Base-by-base conservation (phyloP, 768 basidiomycete species). In the Naganishia vishniacii region DNA sequence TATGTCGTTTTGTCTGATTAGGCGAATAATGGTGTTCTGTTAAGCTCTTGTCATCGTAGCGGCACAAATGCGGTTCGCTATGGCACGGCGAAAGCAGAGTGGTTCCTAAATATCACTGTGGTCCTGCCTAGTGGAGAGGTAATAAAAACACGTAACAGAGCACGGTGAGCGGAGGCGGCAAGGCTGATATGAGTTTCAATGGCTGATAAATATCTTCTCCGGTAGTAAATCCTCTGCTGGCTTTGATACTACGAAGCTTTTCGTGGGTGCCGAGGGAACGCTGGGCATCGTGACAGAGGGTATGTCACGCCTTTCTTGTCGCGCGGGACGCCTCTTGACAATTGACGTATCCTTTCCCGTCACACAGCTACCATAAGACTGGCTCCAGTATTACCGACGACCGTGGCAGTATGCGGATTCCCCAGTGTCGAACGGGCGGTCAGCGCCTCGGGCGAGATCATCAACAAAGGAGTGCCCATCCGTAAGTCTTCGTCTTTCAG, bases 221-320 rank as follows among this genome's bases (percentile, higher is more conserved):
- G 18, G 32, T 34, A 49, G 89, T 49, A 93, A 95, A 73, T 91
- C 88, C 3, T 83, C 90, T 0, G 88, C 89, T 0, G 91, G 91
- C 0, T 92, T 88, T 71, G 91, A 93, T 71, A 82, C 83, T 1
- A 91, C 88, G 0, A 92, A 92, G 73, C 76, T 91, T 2, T 91
- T 92, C 78, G 87, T 92, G 49, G 91, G 91, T 4, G 88, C 89
- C 2, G 91, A 92, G 75, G 91, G 91, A 6, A 93, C 90, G 0
- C 75, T 92, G 47, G 91, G 91, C 3, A 87, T 93, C 68, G 84
- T 93, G n/a, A 91, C 88, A 0, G 90, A 92, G 80, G 86, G 87
- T 83, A 59, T 45, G 20, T 9, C 23, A 13, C 45, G 4, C 3
- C 11, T 44, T 44, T 8, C 42, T 8, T 8, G 18, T 44, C 9